A percentile compares a stretch with the other conserved stretches of the same genome.
phyloP scores from a whole-genome alignment of 2,329 filamentous ascomycete species.

The Apiospora saccharicola region DNA sequence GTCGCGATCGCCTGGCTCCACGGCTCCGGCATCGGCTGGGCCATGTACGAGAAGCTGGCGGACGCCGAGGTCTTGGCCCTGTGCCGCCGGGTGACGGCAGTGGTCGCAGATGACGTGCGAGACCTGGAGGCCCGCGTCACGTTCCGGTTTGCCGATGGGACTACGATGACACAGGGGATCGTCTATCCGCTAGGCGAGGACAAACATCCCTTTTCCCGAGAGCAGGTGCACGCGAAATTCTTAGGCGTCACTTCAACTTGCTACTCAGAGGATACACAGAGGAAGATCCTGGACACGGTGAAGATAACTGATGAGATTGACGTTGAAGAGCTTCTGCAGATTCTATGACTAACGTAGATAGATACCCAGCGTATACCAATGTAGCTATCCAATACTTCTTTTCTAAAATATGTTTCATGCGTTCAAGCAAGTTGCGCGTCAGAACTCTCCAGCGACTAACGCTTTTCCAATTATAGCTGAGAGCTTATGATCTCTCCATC shows the following conservation, averaged over 20 bases:
- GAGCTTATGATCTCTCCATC: background rate
- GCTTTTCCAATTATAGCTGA: background rate
- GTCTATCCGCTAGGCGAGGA: slow-evolving; percentile 35
- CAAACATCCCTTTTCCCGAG: slow-evolving; percentile 34
- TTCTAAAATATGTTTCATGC: background rate
- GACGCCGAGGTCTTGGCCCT: slow-evolving; percentile 31
- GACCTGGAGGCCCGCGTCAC: slow-evolving; percentile 31
- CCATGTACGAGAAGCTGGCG: slow-evolving; percentile 37
- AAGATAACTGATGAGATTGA: slow-evolving; percentile 29
- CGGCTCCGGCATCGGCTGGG: slow-evolving; percentile 36
- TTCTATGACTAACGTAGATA: slow-evolving; percentile 24
- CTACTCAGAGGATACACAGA: slow-evolving; percentile 30
- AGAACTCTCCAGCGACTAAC: background rate
- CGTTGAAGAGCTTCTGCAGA: slow-evolving; percentile 29
- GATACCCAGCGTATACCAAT: background rate
- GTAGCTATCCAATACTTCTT: background rate
- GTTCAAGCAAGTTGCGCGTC: too few species aligned
- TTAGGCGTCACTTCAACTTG: slow-evolving; percentile 33
- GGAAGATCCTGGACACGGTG: slow-evolving; percentile 30
- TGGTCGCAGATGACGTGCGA: slow-evolving; percentile 28
- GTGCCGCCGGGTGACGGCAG: slow-evolving; percentile 34
- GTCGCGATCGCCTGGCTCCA: slow-evolving; percentile 38
- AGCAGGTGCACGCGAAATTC: slow-evolving; percentile 36
- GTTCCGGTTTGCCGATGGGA: slow-evolving; percentile 31
- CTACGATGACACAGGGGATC: slow-evolving; percentile 28